Conservation (phyloP, 2,329 filamentous ascomycete species). For the Atkinsonella texensis region DNA sequence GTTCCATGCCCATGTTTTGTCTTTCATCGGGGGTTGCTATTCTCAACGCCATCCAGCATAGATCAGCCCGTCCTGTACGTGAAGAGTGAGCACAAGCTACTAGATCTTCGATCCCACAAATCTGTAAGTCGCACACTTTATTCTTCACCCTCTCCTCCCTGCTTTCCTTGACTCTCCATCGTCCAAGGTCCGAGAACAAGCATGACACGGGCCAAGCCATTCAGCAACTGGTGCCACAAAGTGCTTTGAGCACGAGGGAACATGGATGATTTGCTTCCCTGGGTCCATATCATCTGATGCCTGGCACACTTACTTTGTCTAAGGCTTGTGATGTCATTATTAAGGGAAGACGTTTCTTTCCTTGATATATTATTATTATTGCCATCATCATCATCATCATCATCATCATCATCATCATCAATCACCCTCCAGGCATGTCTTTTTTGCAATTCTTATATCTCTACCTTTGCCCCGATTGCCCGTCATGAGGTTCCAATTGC, state of each 20-base stretch:
- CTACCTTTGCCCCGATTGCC: not conserved
- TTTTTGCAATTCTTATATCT: not conserved
- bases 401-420: not conserved
- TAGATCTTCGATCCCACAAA: not conserved
- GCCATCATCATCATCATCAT: too few species aligned
- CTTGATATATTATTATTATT: not conserved
- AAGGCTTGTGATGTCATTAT: not conserved
- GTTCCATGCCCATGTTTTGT: not conserved
- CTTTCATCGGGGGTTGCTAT: not conserved
- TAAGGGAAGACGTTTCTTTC: not conserved
- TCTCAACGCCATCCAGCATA: not conserved
- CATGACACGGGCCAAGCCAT: not conserved
- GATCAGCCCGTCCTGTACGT: too few species aligned
- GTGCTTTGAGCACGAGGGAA: not conserved
- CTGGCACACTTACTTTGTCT: not conserved
- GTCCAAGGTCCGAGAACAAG: not conserved
- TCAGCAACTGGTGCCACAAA: not conserved
- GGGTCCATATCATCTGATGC: conserved; percentile 1
- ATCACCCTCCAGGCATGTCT: not conserved
- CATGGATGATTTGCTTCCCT: not conserved
- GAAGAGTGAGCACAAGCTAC: not conserved
- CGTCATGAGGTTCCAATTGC: conserved; percentile 1
- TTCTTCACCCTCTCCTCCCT: not conserved
- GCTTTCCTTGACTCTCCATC: not conserved
- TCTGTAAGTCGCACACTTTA: not conserved